These are phyloP conservation scores for barley (Hordeum vulgare) DNA, from an alignment of 176 grass and related monocot genomes.

Conservation along the genomic window DNA sequence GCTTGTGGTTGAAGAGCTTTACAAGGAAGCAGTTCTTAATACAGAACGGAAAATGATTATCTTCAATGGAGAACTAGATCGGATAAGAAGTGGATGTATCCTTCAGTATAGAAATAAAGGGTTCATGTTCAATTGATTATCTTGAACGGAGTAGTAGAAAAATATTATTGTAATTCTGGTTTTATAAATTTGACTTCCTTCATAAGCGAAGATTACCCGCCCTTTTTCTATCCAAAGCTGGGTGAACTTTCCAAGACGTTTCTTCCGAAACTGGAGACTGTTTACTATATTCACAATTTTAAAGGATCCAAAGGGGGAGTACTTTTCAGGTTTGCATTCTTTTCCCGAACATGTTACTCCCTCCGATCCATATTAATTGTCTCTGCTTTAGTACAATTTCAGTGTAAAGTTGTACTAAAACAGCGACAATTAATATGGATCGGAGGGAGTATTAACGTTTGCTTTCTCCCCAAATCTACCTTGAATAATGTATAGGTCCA, in stretches of 20 bases:
- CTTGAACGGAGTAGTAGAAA: background rate
- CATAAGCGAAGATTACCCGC: constrained; percentile 76
- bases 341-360: background rate
- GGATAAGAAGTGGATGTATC: constrained; percentile 99
- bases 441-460: too few species aligned
- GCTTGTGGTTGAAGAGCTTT: constrained; percentile 97
- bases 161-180: background rate
- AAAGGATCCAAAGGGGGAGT: constrained; percentile 81
- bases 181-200: constrained; percentile 30
- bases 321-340: constrained; percentile 66
- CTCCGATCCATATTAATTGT: too few species aligned
- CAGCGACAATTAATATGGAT: too few species aligned
- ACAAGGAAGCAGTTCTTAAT: constrained; percentile 65
- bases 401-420: too few species aligned
- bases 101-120: constrained; percentile 18
- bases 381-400: too few species aligned
- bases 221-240: constrained; percentile 97
- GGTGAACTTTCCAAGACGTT: constrained; percentile 69
- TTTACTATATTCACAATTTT: constrained; percentile 98
- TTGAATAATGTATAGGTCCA: background rate
- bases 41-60: constrained; percentile 78
- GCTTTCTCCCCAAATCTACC: background rate
- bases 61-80: constrained; percentile 93
- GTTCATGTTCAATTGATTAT: background rate
- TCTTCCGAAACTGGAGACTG: constrained; percentile 86